Evolutionary conservation across 176 grass and related monocot genomes (phyloP), one percentile per base, ranked within the genome.

Genomic region (Oryza longistaminata): DNA sequence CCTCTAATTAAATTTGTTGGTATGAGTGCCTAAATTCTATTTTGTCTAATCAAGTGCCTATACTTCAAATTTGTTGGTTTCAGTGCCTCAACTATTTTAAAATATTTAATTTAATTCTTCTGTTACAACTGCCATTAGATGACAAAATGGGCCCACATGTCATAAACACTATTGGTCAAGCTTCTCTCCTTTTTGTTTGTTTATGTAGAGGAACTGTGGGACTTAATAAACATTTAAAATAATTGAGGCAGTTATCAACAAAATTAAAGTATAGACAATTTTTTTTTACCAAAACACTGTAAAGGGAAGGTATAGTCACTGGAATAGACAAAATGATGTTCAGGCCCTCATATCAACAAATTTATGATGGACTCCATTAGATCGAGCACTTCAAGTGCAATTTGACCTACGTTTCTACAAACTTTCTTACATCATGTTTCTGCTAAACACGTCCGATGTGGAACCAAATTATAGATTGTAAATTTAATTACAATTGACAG

Each of bases 401-500:
- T 61, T 22, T 7, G 9, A 21, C 55, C 55, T 22, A 61, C 5
- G 27, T 39, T 45, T 42, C 40, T 60, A 50, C 15, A 45, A 44
- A 2, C 29, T 8, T 82, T 68, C 55, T 68, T 49, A 29, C 37
- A 67, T 34, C 45, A 69, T 77, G 21, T 33, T 68, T 69, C 73
- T 3, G 2, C 72, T 24, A 48, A 6, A 74, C 26, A 69, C 43
- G 11, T 76, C 72, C 34, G 73, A 27, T 82, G 77, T 14, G 79
- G 8, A 45, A 72, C 43, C 67, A 90, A 24, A 77, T 45, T 82
- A 74, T 39, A 60, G 24, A 40, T 24, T 75, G 42, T 53, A 68
- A 64, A 6, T 66, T 78, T 65, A 16, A 76, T 76, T 84, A 40
- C 21, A 84, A 16, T 55, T 42, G n/a, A 78, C 14, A 86, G 67